These are phyloP conservation scores for Aegle marmelos DNA, from an alignment of 345 rosid genomes.

Conservation along the genomic window DNA sequence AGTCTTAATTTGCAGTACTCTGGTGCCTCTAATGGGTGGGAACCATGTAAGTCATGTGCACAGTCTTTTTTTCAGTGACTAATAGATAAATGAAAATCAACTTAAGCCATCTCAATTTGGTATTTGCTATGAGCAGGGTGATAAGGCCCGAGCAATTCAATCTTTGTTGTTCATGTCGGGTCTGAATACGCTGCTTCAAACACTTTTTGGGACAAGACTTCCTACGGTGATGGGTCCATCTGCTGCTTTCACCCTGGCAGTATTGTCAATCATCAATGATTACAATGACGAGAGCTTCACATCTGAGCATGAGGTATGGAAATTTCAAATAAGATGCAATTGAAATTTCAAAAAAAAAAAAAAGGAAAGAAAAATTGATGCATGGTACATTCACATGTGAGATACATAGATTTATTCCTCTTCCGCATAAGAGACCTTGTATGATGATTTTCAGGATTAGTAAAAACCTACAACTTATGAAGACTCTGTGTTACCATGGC, in stretches of 20 bases:
- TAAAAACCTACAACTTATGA: neutral
- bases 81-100: neutral
- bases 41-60: constrained; percentile 47
- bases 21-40: constrained; percentile 91
- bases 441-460: neutral
- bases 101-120: constrained; percentile 14
- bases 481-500: neutral
- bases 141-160: constrained; percentile 84
- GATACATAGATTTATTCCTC: neutral
- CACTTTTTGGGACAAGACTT: constrained; percentile 81
- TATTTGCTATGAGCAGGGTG: constrained; percentile 53
- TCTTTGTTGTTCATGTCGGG: constrained; percentile 84
- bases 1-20: constrained; percentile 57
- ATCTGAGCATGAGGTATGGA: constrained; percentile 58
- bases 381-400: neutral
- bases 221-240: constrained; percentile 97
- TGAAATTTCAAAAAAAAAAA: neutral
- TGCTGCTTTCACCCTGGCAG: constrained; percentile 66
- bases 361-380: neutral
- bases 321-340: neutral
- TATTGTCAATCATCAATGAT: constrained; percentile 78
- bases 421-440: neutral
- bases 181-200: constrained; percentile 87
- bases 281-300: constrained; percentile 41
- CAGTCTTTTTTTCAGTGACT: neutral